Base-by-base conservation (phyloP, 192 early-diverging fungal genomes). In the Podila minutissima region DNA sequence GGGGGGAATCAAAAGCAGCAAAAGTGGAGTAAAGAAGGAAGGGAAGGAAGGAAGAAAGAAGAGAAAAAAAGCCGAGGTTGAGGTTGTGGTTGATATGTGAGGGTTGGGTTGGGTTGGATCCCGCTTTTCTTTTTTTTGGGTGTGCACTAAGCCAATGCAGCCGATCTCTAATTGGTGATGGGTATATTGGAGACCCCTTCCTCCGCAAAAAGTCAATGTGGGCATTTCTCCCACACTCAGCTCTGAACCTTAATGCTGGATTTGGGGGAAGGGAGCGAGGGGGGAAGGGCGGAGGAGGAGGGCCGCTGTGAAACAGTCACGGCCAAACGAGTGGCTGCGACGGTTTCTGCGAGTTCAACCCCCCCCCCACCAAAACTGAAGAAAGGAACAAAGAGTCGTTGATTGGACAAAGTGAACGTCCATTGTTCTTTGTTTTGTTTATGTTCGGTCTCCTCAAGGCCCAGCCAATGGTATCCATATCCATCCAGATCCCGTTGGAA, bases 1-100 rank as follows among this genome's bases (percentile, higher is more conserved):
- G 57, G 67, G 29, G 55, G 33, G 26, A 59, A 51, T 32, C 50
- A 67, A 68, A 38, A 28, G 58, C n/a, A 41, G 24, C 15, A 46
- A 59, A 38, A 33, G n/a, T 37, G n/a, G 38, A 69, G 46, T 51
- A 49, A 62, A n/a, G 7, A 8, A 29, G 46, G 46, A 67, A 55
- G 32, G 20, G 57, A 29, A 38, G 28, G 35, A 29, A 29, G 29
- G 29, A 29, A 29, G 29, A 29, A 29, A 29, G 29, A 29, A 68
- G 49, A 51, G 33, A 32, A 12, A 35, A n/a, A 59, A 48, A 8
- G 41, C 41, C 41, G 41, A 46, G 15, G 35, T 35, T 35, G 33
- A 7, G 33, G 7, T 37, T 37, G 35, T 0, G 9, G 9, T 37
- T 37, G 35, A 37, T 37, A 24, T 31, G 4, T 61, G 22, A 26